A percentile compares a stretch with the other conserved stretches of the same genome.
Evolutionary conservation across 768 basidiomycete genomes (phyloP).

Genomic region (Mycena capillaripes): DNA sequence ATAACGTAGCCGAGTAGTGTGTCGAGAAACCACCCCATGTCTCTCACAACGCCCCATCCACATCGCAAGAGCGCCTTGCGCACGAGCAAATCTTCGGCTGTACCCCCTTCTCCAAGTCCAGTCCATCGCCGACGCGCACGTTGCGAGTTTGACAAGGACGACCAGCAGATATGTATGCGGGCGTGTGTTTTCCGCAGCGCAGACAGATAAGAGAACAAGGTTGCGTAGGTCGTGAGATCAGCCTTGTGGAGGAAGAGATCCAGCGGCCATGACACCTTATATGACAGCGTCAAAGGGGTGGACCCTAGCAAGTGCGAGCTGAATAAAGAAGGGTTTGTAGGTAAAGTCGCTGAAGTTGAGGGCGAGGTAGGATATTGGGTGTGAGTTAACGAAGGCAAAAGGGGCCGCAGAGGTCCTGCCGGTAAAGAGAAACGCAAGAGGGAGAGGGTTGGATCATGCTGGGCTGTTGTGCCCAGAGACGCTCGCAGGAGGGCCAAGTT

Average conservation of each 20-base stretch:
- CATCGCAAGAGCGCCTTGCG: conserved; percentile 78
- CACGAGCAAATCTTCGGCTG: conserved; percentile 74
- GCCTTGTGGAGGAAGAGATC: conserved; percentile 88
- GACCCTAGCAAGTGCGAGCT: conserved; percentile 81
- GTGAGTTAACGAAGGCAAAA: conserved; percentile 79
- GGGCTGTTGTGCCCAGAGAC: conserved; percentile 89
- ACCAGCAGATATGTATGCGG: conserved; percentile 86
- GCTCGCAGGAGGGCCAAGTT: conserved; percentile 90
- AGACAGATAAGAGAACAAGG: conserved; percentile 86
- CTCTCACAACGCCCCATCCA: conserved; percentile 89
- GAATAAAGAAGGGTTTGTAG: conserved; percentile 65
- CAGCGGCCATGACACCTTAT: conserved; percentile 86
- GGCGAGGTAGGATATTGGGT: conserved; percentile 40
- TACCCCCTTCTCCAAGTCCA: conserved; percentile 89
- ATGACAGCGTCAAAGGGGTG: conserved; percentile 78
- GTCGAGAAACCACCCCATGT: conserved; percentile 95
- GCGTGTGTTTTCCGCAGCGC: conserved; percentile 89
- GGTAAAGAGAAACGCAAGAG: conserved; percentile 84
- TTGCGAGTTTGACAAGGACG: conserved; percentile 87
- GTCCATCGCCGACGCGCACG: conserved; percentile 90
- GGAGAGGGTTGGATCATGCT: conserved; percentile 85
- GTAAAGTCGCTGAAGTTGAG: conserved; percentile 57
- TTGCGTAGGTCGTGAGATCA: conserved; percentile 81
- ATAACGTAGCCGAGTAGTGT: conserved; percentile 87
- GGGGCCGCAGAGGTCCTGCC: conserved; percentile 83